Evolutionary conservation across 2,329 filamentous ascomycete species (phyloP).

Genomic region (Dactylellina drechsleri): DNA sequence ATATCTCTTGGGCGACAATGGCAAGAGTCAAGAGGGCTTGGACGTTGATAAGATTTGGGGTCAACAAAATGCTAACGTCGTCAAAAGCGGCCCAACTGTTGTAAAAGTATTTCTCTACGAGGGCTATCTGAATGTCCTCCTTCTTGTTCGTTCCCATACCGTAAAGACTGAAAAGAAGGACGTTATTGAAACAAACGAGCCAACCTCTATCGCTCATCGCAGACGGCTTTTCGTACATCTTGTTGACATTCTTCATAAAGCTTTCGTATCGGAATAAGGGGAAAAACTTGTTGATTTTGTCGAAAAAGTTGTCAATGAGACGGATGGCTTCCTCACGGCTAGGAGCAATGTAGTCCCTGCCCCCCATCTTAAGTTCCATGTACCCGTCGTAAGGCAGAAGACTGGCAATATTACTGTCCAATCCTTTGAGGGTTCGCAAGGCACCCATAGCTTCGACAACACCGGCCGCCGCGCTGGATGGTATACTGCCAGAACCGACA

Average conservation of each 20-base stretch:
- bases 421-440: slow-evolving; percentile 55
- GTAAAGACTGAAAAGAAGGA: slow-evolving; percentile 58
- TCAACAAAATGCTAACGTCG: slow-evolving; percentile 69
- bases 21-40: slow-evolving; percentile 71
- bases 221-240: slow-evolving; percentile 53
- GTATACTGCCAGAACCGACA: slow-evolving; percentile 27
- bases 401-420: slow-evolving; percentile 56
- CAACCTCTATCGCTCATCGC: slow-evolving; percentile 57
- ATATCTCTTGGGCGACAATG: slow-evolving; percentile 71
- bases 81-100: slow-evolving; percentile 61
- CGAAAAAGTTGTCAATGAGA: slow-evolving; percentile 54
- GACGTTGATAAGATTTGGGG: slow-evolving; percentile 68
- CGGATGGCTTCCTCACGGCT: slow-evolving; percentile 51
- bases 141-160: slow-evolving; percentile 53
- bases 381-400: slow-evolving; percentile 58
- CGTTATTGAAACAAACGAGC: slow-evolving; percentile 59
- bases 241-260: slow-evolving; percentile 54
- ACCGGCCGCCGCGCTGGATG: slow-evolving; percentile 23
- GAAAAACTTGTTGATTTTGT: slow-evolving; percentile 53
- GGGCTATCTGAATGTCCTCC: slow-evolving; percentile 46
- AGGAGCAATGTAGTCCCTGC: slow-evolving; percentile 48
- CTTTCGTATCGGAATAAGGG: slow-evolving; percentile 51
- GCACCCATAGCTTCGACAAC: slow-evolving; percentile 57
- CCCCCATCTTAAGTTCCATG: slow-evolving; percentile 56
- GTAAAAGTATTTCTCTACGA: slow-evolving; percentile 56